These are phyloP conservation scores for Pleomassaria siparia DNA, from an alignment of 2,329 filamentous ascomycete species.

Conservation along the genomic window DNA sequence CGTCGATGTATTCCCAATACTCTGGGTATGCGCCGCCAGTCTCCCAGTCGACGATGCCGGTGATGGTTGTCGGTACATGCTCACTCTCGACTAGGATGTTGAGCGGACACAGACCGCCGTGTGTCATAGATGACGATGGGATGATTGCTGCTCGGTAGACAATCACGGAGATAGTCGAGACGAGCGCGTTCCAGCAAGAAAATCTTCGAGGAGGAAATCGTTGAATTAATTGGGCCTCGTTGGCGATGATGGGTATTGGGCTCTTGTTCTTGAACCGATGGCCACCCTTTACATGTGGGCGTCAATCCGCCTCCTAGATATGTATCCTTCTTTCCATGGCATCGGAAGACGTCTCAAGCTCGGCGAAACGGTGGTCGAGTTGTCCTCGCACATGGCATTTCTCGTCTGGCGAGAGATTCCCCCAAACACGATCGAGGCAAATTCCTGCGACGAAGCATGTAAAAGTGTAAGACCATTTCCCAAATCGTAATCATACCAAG, in stretches of 20 bases:
- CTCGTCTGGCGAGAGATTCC: slow-evolving; percentile 3
- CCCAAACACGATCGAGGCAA: slow-evolving; percentile 5
- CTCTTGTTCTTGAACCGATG: slow-evolving; percentile 4
- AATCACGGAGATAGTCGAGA: slow-evolving; percentile 5
- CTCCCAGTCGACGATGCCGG: slow-evolving; percentile 7
- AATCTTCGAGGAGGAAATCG: slow-evolving; percentile 6
- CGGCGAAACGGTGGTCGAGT: slow-evolving; percentile 3
- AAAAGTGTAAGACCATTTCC: slow-evolving; percentile 5
- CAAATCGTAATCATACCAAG: slow-evolving; percentile 7
- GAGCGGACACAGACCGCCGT: slow-evolving; percentile 7
- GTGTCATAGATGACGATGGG: slow-evolving; percentile 8
- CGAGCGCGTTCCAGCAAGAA: slow-evolving; percentile 5
- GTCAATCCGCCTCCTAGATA: slow-evolving; percentile 6
- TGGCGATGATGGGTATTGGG: slow-evolving; percentile 4
- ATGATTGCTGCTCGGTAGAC: slow-evolving; percentile 6
- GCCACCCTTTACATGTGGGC: slow-evolving; percentile 4
- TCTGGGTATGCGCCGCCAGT: slow-evolving; percentile 7
- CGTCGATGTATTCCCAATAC: slow-evolving; percentile 9
- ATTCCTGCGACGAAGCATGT: slow-evolving; percentile 7
- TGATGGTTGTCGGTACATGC: slow-evolving; percentile 4
- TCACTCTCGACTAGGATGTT: slow-evolving; percentile 8
- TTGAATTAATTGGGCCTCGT: slow-evolving; percentile 8
- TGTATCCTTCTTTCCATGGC: slow-evolving; percentile 5
- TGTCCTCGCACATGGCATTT: slow-evolving; percentile 7
- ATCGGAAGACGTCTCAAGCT: slow-evolving; percentile 6